Conservation (phyloP, 306 rosid species). For the Vicia sativa region DNA sequence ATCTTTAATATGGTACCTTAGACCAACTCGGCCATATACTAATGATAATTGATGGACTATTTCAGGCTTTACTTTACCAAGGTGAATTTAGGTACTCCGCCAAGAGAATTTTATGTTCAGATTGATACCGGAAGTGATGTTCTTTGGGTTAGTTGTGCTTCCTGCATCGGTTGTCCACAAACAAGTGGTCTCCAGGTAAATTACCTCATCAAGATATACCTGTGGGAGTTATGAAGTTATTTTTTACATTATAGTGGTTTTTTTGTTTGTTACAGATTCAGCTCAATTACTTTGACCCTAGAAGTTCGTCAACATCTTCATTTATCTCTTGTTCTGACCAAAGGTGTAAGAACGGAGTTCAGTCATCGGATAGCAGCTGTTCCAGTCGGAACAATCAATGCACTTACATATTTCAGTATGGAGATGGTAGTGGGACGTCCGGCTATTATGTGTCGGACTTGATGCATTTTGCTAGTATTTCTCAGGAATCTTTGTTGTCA, state of each 20-base stretch:
- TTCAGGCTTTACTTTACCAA: conserved; percentile 80
- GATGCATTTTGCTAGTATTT: conserved; percentile 67
- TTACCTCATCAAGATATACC: conserved; percentile 7
- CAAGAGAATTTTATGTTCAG: conserved; percentile 87
- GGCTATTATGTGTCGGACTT: conserved; percentile 80
- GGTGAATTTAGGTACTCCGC: conserved; percentile 86
- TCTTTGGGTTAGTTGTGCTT: conserved; percentile 89
- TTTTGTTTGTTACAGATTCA: conserved; percentile 54
- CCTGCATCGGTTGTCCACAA: conserved; percentile 85
- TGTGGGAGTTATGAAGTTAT: conserved; percentile 11
- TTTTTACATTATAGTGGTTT: conserved; percentile 12
- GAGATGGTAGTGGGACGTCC: conserved; percentile 87
- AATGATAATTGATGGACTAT: no score
- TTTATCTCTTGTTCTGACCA: conserved; percentile 70
- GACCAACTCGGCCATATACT: no score
- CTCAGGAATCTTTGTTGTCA: conserved; percentile 48
- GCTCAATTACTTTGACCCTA: conserved; percentile 73
- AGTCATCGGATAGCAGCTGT: conserved; percentile 70
- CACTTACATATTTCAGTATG: conserved; percentile 73
- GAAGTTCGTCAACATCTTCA: conserved; percentile 75
- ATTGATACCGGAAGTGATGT: conserved; percentile 97
- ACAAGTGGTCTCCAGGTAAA: conserved; percentile 73
- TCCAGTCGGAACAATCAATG: conserved; percentile 70
- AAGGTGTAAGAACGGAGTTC: conserved; percentile 61
- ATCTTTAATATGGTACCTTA: no score